A percentile compares a stretch with the other conserved stretches of the same genome.
These are phyloP conservation scores for Chrysochromulina tobinii DNA, from an alignment of 78 protist species.

Conservation along the genomic window DNA sequence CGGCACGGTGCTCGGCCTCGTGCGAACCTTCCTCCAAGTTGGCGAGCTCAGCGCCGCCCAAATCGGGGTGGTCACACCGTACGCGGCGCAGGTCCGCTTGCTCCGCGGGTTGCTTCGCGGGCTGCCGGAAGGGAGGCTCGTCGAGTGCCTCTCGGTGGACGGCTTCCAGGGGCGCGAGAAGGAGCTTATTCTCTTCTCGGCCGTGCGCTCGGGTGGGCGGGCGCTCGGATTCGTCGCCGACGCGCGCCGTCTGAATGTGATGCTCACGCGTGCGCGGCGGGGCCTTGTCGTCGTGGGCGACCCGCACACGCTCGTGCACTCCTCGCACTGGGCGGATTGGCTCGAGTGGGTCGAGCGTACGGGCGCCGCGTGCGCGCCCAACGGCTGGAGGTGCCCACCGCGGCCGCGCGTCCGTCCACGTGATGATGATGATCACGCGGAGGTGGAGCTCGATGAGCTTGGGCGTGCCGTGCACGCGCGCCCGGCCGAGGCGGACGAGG, in stretches of 20 bases:
- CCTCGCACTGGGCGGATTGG: slow-evolving; percentile 17
- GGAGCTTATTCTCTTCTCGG: not conserved
- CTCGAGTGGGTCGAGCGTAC: not conserved
- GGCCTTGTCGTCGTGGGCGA: slow-evolving; percentile 32
- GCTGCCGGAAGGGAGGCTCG: not conserved
- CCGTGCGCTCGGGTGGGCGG: not conserved
- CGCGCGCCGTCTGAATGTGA: slow-evolving; percentile 35
- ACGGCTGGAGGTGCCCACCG: no score
- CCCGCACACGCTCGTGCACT: not conserved
- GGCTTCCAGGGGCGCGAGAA: slow-evolving; percentile 94
- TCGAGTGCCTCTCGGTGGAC: slow-evolving; percentile 86
- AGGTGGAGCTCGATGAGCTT: no score
- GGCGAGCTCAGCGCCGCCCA: not conserved
- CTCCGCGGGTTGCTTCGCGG: no score
- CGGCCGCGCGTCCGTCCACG: no score
- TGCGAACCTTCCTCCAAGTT: not conserved
- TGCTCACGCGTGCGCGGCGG: slow-evolving; percentile 32
- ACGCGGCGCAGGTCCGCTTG: not conserved
- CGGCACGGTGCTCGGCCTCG: not conserved
- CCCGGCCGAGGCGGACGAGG: no score
- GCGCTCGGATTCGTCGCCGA: not conserved
- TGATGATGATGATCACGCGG: no score
- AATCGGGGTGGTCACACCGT: not conserved
- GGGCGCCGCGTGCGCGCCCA: not conserved
- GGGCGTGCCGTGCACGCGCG: no score